Evolutionary conservation across 352 stramenopile species (phyloP).

Genomic region (Pythium volutum): DNA sequence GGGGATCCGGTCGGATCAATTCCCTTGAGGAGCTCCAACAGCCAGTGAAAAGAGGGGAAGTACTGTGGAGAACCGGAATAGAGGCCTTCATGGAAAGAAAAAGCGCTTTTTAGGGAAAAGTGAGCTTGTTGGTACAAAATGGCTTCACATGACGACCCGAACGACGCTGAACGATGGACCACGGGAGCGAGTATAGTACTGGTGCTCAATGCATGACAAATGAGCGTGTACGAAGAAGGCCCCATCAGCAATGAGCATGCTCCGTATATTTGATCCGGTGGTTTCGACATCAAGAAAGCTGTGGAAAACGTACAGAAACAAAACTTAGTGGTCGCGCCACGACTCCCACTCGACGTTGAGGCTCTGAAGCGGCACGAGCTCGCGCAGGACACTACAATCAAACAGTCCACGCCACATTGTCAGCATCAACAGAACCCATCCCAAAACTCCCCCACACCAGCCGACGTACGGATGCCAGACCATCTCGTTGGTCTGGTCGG

Average conservation of each 20-base stretch:
- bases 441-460: neutral
- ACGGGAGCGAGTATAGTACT: too few relatives aligned
- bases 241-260: too few relatives aligned
- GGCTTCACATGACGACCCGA: too few relatives aligned
- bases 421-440: neutral
- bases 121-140: too few relatives aligned
- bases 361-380: slow-evolving; percentile 74
- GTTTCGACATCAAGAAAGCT: too few relatives aligned
- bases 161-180: too few relatives aligned
- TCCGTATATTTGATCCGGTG: too few relatives aligned
- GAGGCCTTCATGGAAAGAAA: neutral
- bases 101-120: neutral
- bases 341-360: slow-evolving; percentile 80
- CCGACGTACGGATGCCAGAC: slow-evolving; percentile 81
- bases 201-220: too few relatives aligned
- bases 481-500: slow-evolving; percentile 66
- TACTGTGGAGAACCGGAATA: neutral
- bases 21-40: neutral
- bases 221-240: too few relatives aligned
- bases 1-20: neutral
- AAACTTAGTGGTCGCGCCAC: slow-evolving; percentile 70
- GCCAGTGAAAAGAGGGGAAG: neutral
- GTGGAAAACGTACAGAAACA: neutral
- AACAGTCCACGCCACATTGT: neutral
- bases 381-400: slow-evolving; percentile 69